Evolutionary conservation across 495 filamentous ascomycete genomes (phyloP).

Genomic region (Pyrenopolyporus hunteri): DNA sequence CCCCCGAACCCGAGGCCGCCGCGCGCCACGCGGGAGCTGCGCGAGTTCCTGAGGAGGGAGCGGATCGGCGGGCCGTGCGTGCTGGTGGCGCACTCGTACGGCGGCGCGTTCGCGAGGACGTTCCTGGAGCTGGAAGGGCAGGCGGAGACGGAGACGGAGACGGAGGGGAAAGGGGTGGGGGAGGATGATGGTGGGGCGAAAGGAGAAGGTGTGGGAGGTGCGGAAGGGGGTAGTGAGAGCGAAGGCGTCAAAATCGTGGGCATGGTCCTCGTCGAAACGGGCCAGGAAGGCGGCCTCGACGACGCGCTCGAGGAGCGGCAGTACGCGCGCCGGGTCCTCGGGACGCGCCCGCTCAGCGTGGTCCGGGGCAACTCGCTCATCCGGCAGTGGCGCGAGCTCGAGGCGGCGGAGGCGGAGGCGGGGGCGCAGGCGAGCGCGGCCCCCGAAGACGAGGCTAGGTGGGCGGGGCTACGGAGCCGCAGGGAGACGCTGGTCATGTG

Average conservation of each 20-base stretch:
- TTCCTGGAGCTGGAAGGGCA: conserved; percentile 44
- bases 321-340: conserved; percentile 43
- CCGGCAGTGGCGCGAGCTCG: conserved; percentile 21
- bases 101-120: conserved; percentile 56
- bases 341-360: conserved; percentile 44
- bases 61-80: conserved; percentile 50
- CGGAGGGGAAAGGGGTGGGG: not conserved
- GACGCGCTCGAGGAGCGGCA: conserved; percentile 49
- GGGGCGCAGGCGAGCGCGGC: not conserved
- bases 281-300: conserved; percentile 51
- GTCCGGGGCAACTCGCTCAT: conserved; percentile 32
- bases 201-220: too few species aligned
- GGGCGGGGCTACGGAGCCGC: conserved; percentile 1
- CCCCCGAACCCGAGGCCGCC: conserved; percentile 22
- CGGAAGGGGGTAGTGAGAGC: too few species aligned
- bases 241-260: conserved; percentile 12
- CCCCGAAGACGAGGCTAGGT: not conserved
- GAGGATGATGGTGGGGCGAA: not conserved
- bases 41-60: conserved; percentile 17
- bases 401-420: conserved; percentile 12
- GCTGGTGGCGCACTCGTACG: conserved; percentile 59
- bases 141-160: not conserved
- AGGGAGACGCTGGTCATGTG: conserved; percentile 45
- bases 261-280: conserved; percentile 44
- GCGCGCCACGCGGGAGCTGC: conserved; percentile 20